Evolutionary conservation across 2,329 filamentous ascomycete genomes (phyloP).

Genomic region (Sclerotinia trifoliorum): DNA sequence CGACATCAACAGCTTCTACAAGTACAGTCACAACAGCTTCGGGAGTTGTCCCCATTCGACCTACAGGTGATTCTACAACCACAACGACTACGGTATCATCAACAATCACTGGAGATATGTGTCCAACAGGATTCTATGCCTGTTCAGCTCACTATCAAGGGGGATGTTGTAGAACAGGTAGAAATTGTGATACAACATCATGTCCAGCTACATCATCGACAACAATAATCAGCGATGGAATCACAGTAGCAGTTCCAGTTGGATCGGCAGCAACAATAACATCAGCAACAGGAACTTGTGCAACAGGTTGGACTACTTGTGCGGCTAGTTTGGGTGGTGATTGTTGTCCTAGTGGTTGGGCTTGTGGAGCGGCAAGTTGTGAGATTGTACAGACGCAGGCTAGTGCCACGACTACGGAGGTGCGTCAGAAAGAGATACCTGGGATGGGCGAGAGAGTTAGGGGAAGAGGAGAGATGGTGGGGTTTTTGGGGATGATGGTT

Average conservation of each 20-base stretch:
- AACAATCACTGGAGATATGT: slow-evolving; percentile 44
- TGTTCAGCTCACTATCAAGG: slow-evolving; percentile 78
- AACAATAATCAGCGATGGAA: slow-evolving; percentile 64
- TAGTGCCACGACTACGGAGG: slow-evolving; percentile 52
- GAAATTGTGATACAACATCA: slow-evolving; percentile 77
- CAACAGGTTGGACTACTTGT: slow-evolving; percentile 76
- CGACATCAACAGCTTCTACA: slow-evolving; percentile 44
- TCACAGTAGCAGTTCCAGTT: slow-evolving; percentile 68
- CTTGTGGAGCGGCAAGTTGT: slow-evolving; percentile 72
- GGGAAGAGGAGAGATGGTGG: not conserved
- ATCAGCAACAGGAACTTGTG: slow-evolving; percentile 55
- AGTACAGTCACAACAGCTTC: slow-evolving; percentile 43
- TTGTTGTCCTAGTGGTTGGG: slow-evolving; percentile 79
- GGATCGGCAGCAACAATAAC: slow-evolving; percentile 46
- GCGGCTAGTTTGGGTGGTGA: slow-evolving; percentile 66
- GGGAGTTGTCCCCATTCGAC: slow-evolving; percentile 49
- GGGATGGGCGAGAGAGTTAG: slow-evolving; percentile 14
- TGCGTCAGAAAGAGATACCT: slow-evolving; percentile 34
- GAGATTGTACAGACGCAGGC: slow-evolving; percentile 56
- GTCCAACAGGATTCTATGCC: slow-evolving; percentile 88
- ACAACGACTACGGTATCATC: slow-evolving; percentile 38
- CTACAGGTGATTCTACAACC: slow-evolving; percentile 45
- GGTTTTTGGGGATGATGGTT: not conserved
- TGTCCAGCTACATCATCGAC: slow-evolving; percentile 65
- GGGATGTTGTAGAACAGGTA: slow-evolving; percentile 84